Evolutionary conservation across 2,329 filamentous ascomycete genomes (phyloP).

Genomic region (Cladosporium austrohemisphaericum): DNA sequence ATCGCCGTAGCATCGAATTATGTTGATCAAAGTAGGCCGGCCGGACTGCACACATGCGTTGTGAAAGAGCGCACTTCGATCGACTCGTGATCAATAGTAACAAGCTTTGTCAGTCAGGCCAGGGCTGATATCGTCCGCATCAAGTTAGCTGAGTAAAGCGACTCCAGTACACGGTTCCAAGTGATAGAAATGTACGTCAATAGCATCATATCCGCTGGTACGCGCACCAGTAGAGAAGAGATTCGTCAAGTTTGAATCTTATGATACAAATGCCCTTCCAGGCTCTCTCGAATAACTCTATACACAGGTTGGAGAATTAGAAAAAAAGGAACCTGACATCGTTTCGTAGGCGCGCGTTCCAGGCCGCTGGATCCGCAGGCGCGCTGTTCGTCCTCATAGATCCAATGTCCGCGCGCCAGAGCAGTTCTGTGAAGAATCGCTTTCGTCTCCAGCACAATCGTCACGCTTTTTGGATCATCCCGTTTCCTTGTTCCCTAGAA

Average conservation of each 20-base stretch:
- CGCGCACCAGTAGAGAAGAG: too few relatives aligned
- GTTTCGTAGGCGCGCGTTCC: conserved; percentile 6
- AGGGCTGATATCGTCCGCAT: too few relatives aligned
- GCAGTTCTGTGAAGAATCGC: background rate
- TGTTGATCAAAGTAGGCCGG: too few relatives aligned
- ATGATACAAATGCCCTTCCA: conserved; percentile 11
- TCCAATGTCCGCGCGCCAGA: conserved; percentile 3
- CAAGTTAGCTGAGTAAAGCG: too few relatives aligned
- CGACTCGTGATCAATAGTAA: too few relatives aligned
- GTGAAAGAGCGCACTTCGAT: too few relatives aligned
- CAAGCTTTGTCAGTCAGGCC: too few relatives aligned
- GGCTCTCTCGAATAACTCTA: conserved; percentile 12
- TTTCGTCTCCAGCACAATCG: conserved; percentile 1
- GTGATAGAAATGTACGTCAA: too few relatives aligned
- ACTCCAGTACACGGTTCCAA: too few relatives aligned
- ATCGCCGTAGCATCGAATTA: too few relatives aligned
- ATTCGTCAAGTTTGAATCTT: background rate
- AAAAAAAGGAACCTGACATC: conserved; percentile 12
- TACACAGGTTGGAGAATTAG: conserved; percentile 4
- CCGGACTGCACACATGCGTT: too few relatives aligned
- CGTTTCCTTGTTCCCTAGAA: background rate
- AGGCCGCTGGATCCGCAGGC: background rate
- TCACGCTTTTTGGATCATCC: background rate
- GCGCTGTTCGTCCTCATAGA: background rate
- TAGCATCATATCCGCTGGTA: too few relatives aligned